phyloP scores from a whole-genome alignment of 257 asterid species.

The Lycium ferocissimum region DNA sequence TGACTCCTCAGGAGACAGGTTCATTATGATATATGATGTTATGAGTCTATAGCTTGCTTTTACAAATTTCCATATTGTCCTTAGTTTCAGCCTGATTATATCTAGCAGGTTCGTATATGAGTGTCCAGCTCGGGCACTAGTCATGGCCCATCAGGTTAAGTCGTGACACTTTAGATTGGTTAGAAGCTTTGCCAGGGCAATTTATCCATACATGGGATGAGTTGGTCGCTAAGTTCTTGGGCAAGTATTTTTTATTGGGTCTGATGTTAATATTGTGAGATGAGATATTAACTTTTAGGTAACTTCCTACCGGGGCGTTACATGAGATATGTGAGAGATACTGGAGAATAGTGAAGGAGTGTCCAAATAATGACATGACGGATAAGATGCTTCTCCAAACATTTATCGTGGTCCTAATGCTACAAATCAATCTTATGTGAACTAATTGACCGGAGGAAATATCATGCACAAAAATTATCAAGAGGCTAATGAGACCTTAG shows the following conservation, averaged over 20 bases:
- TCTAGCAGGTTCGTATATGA: too few species aligned
- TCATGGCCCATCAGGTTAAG: too few species aligned
- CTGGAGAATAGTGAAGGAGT: background rate
- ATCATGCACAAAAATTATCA: background rate
- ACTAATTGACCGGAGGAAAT: background rate
- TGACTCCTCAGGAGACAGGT: too few species aligned
- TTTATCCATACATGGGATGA: background rate
- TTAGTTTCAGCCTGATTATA: too few species aligned
- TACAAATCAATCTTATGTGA: background rate
- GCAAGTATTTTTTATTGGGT: background rate
- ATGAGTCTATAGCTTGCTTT: too few species aligned
- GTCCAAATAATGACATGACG: background rate
- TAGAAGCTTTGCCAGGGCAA: background rate
- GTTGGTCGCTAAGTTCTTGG: background rate
- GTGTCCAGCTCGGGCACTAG: too few species aligned
- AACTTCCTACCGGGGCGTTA: background rate
- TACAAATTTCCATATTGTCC: too few species aligned
- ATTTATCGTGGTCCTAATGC: background rate
- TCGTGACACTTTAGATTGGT: background rate
- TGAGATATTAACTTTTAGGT: background rate
- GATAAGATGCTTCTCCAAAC: background rate
- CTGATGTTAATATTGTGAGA: background rate
- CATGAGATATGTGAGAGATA: background rate
- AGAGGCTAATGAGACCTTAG: background rate
- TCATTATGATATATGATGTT: too few species aligned